Conservation (phyloP, 768 basidiomycete species). For the Trametes punicea region DNA sequence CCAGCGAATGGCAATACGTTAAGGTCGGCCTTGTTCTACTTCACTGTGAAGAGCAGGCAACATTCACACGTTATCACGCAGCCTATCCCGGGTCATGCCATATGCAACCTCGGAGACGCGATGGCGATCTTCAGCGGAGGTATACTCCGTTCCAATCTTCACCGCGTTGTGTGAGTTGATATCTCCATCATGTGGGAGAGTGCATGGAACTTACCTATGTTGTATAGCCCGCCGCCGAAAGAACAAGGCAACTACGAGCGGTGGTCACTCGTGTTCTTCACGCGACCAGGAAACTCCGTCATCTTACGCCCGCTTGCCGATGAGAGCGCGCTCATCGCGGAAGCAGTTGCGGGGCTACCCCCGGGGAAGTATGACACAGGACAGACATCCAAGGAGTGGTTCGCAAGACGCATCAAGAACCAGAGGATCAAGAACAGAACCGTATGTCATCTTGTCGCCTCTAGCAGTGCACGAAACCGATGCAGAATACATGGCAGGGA, state of each 20-base stretch:
- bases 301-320: slow-evolving; percentile 50
- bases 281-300: slow-evolving; percentile 53
- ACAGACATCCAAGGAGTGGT: slow-evolving; percentile 40
- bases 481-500: not conserved
- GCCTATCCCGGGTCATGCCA: slow-evolving; percentile 33
- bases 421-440: slow-evolving; percentile 26
- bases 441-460: not conserved
- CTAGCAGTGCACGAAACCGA: not conserved
- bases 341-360: slow-evolving; percentile 37
- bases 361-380: slow-evolving; percentile 30
- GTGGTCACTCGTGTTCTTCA: slow-evolving; percentile 74
- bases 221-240: slow-evolving; percentile 47
- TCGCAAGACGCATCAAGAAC: slow-evolving; percentile 36
- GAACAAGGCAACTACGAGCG: slow-evolving; percentile 49
- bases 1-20: slow-evolving; percentile 64
- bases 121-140: slow-evolving; percentile 61
- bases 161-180: slow-evolving; percentile 51
- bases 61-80: slow-evolving; percentile 1
- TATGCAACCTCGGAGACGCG: slow-evolving; percentile 49
- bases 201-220: not conserved
- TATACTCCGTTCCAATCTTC: slow-evolving; percentile 62
- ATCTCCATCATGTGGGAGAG: not conserved
- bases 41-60: slow-evolving; percentile 16
- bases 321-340: slow-evolving; percentile 48
- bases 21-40: slow-evolving; percentile 40